Evolutionary conservation across 2,329 filamentous ascomycete species (phyloP).

Genomic region (Xylariaceae sp.): DNA sequence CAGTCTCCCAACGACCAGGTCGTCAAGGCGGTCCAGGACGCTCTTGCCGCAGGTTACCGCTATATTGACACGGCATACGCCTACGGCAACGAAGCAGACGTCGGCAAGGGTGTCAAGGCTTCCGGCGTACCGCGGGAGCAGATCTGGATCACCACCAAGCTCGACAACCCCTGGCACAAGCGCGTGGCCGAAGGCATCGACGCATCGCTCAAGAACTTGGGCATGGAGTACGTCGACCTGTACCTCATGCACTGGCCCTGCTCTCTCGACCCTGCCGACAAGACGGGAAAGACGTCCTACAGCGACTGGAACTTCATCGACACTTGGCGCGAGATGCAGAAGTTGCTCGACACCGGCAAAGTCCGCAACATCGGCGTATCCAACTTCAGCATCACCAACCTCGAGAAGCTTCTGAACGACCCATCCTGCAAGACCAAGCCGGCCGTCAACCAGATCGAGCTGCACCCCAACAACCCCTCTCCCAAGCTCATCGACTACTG

Average conservation of each 20-base stretch:
- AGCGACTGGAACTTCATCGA: constrained; percentile 79
- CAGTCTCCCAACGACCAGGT: constrained; percentile 69
- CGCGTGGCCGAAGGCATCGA: constrained; percentile 60
- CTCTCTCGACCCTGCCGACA: constrained; percentile 57
- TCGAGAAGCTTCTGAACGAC: constrained; percentile 71
- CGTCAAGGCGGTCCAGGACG: constrained; percentile 65
- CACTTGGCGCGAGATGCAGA: constrained; percentile 72
- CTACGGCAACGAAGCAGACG: constrained; percentile 72
- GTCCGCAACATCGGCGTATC: constrained; percentile 79
- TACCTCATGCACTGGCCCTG: constrained; percentile 72
- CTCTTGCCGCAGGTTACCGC: constrained; percentile 65
- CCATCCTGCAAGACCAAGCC: constrained; percentile 58
- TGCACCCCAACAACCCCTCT: constrained; percentile 78
- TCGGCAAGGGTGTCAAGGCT: constrained; percentile 61
- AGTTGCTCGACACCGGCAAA: constrained; percentile 64
- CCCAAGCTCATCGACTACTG: constrained; percentile 73
- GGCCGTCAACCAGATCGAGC: constrained; percentile 78
- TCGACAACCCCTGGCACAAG: constrained; percentile 77
- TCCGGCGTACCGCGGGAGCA: constrained; percentile 61
- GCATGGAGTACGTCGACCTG: constrained; percentile 63
- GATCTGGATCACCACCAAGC: constrained; percentile 75
- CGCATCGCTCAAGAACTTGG: constrained; percentile 56
- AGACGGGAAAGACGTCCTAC: constrained; percentile 56
- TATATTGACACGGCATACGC: constrained; percentile 74
- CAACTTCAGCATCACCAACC: constrained; percentile 78